Evolutionary conservation across 345 rosid species (phyloP).

Genomic region (Citropsis articulata): DNA sequence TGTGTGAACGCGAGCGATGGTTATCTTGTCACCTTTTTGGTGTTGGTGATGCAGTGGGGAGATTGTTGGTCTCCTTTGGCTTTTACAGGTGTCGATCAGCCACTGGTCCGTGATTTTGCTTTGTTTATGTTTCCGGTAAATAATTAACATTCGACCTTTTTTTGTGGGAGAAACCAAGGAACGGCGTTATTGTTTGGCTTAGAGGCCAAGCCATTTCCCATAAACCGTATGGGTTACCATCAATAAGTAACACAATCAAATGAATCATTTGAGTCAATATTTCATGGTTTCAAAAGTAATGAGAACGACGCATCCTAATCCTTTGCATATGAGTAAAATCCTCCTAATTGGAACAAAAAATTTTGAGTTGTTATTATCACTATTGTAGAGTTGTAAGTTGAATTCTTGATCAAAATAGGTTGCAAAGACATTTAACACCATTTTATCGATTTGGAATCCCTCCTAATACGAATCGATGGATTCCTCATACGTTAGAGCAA

Average conservation of each 20-base stretch:
- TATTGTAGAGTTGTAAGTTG: not conserved
- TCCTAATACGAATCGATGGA: too few relatives aligned
- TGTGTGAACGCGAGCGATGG: not conserved
- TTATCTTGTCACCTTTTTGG: not conserved
- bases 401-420: not conserved
- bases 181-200: not conserved
- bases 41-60: not conserved
- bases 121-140: not conserved
- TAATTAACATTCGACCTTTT: not conserved
- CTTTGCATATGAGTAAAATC: not conserved
- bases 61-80: not conserved
- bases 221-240: too few relatives aligned
- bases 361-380: not conserved
- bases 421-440: too few relatives aligned
- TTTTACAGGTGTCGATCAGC: not conserved
- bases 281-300: not conserved
- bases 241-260: not conserved
- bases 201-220: not conserved
- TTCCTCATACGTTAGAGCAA: too few relatives aligned
- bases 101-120: not conserved
- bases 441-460: too few relatives aligned
- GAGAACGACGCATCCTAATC: too few relatives aligned
- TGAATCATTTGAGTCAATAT: not conserved
- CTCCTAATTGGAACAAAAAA: not conserved
- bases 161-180: not conserved